A percentile compares a stretch with the other conserved stretches of the same genome.
Conservation (phyloP, 2,329 filamentous ascomycete species). For the Leptographium procerum region DNA sequence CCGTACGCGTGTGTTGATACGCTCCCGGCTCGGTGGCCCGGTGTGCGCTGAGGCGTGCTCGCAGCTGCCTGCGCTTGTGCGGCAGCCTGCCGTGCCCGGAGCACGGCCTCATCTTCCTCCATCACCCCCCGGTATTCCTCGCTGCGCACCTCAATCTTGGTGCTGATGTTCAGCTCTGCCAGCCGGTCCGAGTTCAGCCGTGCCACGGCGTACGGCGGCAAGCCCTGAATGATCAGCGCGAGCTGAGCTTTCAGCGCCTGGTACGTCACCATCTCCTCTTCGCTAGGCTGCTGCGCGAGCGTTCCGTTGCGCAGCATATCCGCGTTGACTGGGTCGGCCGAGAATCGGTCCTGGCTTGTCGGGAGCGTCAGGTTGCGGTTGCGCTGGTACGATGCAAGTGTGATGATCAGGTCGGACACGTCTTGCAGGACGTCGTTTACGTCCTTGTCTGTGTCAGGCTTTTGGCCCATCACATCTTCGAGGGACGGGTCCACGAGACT, state of each 20-base stretch:
- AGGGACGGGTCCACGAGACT: conserved; percentile 46
- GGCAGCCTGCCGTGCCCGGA: conserved; percentile 22
- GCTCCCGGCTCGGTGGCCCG: conserved; percentile 18
- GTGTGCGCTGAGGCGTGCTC: conserved; percentile 20
- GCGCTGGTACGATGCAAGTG: conserved; percentile 65
- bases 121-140: conserved; percentile 67
- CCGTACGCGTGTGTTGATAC: conserved; percentile 30
- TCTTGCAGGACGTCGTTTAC: conserved; percentile 60
- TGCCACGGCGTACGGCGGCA: conserved; percentile 77
- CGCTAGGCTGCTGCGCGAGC: conserved; percentile 50
- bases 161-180: conserved; percentile 73
- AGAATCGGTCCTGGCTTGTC: conserved; percentile 49
- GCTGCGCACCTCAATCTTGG: conserved; percentile 60
- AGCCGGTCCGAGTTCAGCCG: conserved; percentile 79
- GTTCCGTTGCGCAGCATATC: conserved; percentile 59
- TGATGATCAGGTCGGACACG: conserved; percentile 66
- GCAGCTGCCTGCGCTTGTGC: conserved; percentile 17
- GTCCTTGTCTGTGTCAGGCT: conserved; percentile 45
- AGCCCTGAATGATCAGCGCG: conserved; percentile 56
- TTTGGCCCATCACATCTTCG: conserved; percentile 38
- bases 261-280: conserved; percentile 52
- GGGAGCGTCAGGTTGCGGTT: conserved; percentile 63
- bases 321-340: conserved; percentile 50
- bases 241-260: conserved; percentile 66
- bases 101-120: conserved; percentile 66